Evolutionary conservation across 441 rosid species (phyloP).

Genomic region (Brassica hybrid): DNA sequence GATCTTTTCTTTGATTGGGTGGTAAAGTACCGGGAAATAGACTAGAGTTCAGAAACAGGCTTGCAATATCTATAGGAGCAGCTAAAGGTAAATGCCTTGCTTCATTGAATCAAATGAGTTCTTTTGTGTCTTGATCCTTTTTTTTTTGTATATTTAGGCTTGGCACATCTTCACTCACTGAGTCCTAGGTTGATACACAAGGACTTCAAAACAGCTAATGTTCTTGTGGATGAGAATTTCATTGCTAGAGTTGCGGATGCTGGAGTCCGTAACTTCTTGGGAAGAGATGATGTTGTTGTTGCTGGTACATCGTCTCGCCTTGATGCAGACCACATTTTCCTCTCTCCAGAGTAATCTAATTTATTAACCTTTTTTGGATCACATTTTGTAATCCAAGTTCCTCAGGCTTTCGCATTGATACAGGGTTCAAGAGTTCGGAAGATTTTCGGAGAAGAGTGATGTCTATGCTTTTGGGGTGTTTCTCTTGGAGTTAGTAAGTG

Average conservation of each 20-base stretch:
- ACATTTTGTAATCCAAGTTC: slow-evolving; percentile 17
- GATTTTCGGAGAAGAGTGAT: slow-evolving; percentile 78
- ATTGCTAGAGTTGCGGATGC: slow-evolving; percentile 79
- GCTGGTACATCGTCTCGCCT: slow-evolving; percentile 80
- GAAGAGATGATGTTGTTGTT: slow-evolving; percentile 60
- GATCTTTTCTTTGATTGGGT: slow-evolving; percentile 31
- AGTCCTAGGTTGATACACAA: slow-evolving; percentile 75
- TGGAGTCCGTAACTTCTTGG: slow-evolving; percentile 73
- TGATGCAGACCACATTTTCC: slow-evolving; percentile 78
- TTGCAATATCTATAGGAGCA: slow-evolving; percentile 70
- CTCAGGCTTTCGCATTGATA: not conserved
- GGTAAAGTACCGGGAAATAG: slow-evolving; percentile 42
- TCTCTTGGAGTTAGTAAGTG: slow-evolving; percentile 69
- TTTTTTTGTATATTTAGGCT: slow-evolving; percentile 49
- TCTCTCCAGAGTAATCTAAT: slow-evolving; percentile 73
- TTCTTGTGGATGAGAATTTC: slow-evolving; percentile 74
- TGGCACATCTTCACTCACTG: slow-evolving; percentile 73
- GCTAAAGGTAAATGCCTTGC: slow-evolving; percentile 62
- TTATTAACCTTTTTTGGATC: slow-evolving; percentile 11
- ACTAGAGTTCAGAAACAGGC: slow-evolving; percentile 77
- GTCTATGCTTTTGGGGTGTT: slow-evolving; percentile 73
- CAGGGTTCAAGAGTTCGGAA: slow-evolving; percentile 70
- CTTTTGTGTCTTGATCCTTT: slow-evolving; percentile 27
- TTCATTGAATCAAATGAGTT: not conserved
- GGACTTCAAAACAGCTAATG: slow-evolving; percentile 75